Evolutionary conservation across 2,329 filamentous ascomycete genomes (phyloP), one percentile per base, ranked within the genome.

Genomic region (Didymella exigua): DNA sequence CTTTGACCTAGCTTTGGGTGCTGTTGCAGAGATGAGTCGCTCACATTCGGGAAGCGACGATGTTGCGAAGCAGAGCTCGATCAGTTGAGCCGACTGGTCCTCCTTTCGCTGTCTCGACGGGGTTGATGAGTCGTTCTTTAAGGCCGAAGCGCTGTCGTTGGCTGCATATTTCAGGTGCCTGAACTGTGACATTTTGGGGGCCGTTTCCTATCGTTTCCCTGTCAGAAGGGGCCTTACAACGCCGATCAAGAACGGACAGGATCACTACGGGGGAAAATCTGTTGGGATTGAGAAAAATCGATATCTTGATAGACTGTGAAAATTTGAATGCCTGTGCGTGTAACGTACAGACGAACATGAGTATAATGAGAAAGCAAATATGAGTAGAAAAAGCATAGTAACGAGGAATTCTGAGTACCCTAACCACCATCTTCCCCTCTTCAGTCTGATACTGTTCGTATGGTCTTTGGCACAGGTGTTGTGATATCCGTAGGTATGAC

Each of bases 381-480:
- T n/a, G 44, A 30, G 16, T 30, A 34, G 14, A 29, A 41, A 19
- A 21, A 8, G 11, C 13, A 26, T 16, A 10, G 13, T 16, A 11
- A 33, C 13, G 8, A 14, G 11, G 9, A 9, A 5, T 9, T 13
- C 27, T 26, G 16, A 9, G 21, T 19, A 23, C 11, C 6, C 27
- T 24, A 21, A 10, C 14, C 16, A 6, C 9, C 5, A n/a, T 16
- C 1, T 21, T 26, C 11, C 27, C n/a, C 7, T 30, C 23, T 19
- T 54, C 43, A 66, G 14, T 66, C 59, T 11, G 70, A 71, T 5
- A 45, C 36, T 9, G 68, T 71, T 10, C 65, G 67, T n/a, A 72
- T 49, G 36, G 73, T 73, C 55, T 54, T 71, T 1, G 71, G 70
- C 5, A 73, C 56, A 27, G 64, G 63, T 24, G 61, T 59, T 10